Evolutionary conservation across 1,139 yeast species (phyloP).

Genomic region (Suhomyces bolitotheri): DNA sequence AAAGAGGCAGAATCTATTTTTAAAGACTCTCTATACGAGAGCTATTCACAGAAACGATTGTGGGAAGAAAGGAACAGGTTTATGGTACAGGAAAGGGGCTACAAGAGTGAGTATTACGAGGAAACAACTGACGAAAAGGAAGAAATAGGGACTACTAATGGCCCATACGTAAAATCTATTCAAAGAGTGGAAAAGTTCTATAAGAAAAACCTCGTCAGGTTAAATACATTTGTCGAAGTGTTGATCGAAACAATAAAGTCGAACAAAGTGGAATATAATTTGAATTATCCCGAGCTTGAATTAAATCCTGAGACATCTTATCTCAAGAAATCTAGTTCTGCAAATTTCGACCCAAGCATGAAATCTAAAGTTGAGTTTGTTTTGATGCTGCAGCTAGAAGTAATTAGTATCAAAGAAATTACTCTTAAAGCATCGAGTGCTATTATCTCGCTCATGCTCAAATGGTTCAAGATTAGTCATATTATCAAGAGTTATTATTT

Average conservation of each 20-base stretch:
- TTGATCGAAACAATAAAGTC: conserved; percentile 61
- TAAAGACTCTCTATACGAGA: conserved; percentile 60
- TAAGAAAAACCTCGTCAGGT: conserved; percentile 46
- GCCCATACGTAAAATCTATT: conserved; percentile 31
- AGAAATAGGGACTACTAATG: conserved; percentile 1
- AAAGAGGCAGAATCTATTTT: conserved; percentile 71
- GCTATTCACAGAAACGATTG: conserved; percentile 64
- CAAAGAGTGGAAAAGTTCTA: conserved; percentile 65
- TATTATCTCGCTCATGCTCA: conserved; percentile 52
- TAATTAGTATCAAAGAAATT: conserved; percentile 61
- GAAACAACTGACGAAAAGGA: not conserved
- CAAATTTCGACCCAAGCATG: conserved; percentile 18
- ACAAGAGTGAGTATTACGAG: conserved; percentile 31
- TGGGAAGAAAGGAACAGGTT: conserved; percentile 72
- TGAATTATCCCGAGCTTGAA: conserved; percentile 41
- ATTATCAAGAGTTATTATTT: conserved; percentile 77
- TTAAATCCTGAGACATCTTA: conserved; percentile 38
- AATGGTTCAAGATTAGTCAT: conserved; percentile 82
- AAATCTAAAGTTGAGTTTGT: conserved; percentile 27
- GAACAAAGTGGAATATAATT: conserved; percentile 38
- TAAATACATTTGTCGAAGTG: conserved; percentile 65
- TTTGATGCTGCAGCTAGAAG: conserved; percentile 50
- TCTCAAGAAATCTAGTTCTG: conserved; percentile 16
- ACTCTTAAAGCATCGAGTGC: conserved; percentile 63
- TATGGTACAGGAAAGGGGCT: conserved; percentile 77